Base-by-base conservation (phyloP, 495 filamentous ascomycete species). In the Xylaria acuta region DNA sequence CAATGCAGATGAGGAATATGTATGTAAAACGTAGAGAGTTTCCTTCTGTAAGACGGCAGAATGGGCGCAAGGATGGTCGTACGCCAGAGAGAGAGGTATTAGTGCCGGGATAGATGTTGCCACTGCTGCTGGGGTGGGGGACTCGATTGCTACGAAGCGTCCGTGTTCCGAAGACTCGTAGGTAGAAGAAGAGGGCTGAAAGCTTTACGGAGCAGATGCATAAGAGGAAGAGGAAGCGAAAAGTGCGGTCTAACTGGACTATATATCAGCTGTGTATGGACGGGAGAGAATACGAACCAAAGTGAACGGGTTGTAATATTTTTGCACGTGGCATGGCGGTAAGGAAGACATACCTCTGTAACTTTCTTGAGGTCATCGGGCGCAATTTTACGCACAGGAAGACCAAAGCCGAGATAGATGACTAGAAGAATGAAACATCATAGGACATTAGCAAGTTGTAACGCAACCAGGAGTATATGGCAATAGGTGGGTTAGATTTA, bases 311-410 rank as follows among this genome's bases (percentile, higher is more conserved):
- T 5, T 18, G 7, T 7, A 7, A 7, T 45, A 20, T 4, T 5
- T 47, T 8, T 47, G 18, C 18, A 47, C 7, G 16, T 20, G 18
- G 1, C 43, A 51, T 9, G 25, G 7, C 4, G 22, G 20, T 27
- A 8, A 64, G n/a, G 34, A 5, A n/a, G 8, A 49, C n/a, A 22
- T 41, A 75, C 76, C 49, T 45, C 51, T 20, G 20, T 58, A 36
- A 68, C 7, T 30, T 4, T 54, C 30, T 36, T 20, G 2, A 38
- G 4, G 12, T 36, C n/a, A 40, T 34, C 32, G 4, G 14, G 27
- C 7, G 18, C 16, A 38, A 67, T 16, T 20, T 67, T 3, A 22
- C 11, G 5, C 8, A 27, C 4, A 40, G 64, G 47, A 22, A 67
- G 27, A 38, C 64, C 64, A 25, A 67, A 54, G 49, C 45, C 34